Evolutionary conservation across 768 basidiomycete genomes (phyloP).

Genomic region (Lactarius indigo): DNA sequence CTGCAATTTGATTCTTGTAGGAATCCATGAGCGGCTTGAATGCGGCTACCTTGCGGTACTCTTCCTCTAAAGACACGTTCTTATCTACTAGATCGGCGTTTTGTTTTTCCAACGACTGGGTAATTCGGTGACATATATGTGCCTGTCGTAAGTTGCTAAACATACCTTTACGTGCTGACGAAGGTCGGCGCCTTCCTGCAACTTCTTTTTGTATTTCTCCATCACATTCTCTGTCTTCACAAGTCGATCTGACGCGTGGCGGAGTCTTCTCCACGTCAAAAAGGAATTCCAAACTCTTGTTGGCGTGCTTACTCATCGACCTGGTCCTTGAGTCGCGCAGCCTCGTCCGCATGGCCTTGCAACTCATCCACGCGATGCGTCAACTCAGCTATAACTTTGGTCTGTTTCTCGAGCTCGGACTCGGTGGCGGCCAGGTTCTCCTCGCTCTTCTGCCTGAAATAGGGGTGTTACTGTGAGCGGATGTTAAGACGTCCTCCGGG

Average conservation of each 20-base stretch:
- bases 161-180: constrained; percentile 79
- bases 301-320: constrained; percentile 76
- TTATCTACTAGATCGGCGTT: constrained; percentile 90
- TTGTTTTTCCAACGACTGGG: constrained; percentile 83
- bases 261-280: constrained; percentile 52
- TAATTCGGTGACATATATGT: neutral
- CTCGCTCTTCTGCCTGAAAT: constrained; percentile 84
- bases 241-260: constrained; percentile 86
- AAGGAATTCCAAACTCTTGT: constrained; percentile 6
- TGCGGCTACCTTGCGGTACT: constrained; percentile 80
- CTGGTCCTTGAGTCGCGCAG: constrained; percentile 81
- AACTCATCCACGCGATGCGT: constrained; percentile 80
- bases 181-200: constrained; percentile 90
- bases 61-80: constrained; percentile 89
- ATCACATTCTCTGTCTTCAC: constrained; percentile 96
- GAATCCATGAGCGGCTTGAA: constrained; percentile 90
- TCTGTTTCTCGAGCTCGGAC: constrained; percentile 79
- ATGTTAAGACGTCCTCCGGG: neutral
- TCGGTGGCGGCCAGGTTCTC: constrained; percentile 84
- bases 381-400: constrained; percentile 61
- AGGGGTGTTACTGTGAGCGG: constrained; percentile 32
- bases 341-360: constrained; percentile 72
- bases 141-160: constrained; percentile 22
- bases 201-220: constrained; percentile 98
- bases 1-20: constrained; percentile 82